Base-by-base conservation (phyloP, 2,329 filamentous ascomycete species). In the Sporothrix inflata region DNA sequence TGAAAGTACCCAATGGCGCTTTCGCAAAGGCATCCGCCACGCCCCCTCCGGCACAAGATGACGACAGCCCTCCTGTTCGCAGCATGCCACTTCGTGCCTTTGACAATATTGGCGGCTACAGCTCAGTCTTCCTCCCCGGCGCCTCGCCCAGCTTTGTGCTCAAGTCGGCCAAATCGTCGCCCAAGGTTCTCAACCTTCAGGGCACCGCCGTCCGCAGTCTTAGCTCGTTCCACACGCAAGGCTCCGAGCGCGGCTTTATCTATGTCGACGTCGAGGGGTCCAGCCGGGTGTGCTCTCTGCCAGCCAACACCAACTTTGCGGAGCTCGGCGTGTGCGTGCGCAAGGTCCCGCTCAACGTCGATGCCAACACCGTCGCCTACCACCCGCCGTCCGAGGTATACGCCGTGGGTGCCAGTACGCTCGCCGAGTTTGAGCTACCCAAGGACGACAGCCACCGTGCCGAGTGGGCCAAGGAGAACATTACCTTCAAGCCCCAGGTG, bases 401-500 rank as follows among this genome's bases (percentile, higher is more conserved):
- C 78, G 89, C 94, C 1, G 83, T 95, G 19, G 93, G 90, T 4
- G 94, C 92, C 71, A 91, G 90, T 74, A 84, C 84, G 8, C 78
- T 81, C 34, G 89, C 91, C 66, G 88, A 90, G 3, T 98, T 97
- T 78, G 92, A 94, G 79, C 86, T 98, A 27, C 93, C 94, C 1
- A 92, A 92, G 70, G 94, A 97, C 76, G 94, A 94, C 75, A 91
- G 97, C 73, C 90, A 93, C 74, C 92, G 97, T 76, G 87, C 87
- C 74, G 92, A 96, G 74, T 95, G 94, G 89, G 88, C 90, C 27
- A 88, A 88, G 74, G 94, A 97, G 77, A 90, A 91, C 79, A 82
- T 85, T 70, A 72, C 77, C 0, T 86, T 90, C 77, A 86, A 86
- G 68, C 96, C 96, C 0, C 88, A 88, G 73, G 86, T 91, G 38